Conservation (phyloP, 2,329 filamentous ascomycete genomes). For the Fusarium compactum region DNA sequence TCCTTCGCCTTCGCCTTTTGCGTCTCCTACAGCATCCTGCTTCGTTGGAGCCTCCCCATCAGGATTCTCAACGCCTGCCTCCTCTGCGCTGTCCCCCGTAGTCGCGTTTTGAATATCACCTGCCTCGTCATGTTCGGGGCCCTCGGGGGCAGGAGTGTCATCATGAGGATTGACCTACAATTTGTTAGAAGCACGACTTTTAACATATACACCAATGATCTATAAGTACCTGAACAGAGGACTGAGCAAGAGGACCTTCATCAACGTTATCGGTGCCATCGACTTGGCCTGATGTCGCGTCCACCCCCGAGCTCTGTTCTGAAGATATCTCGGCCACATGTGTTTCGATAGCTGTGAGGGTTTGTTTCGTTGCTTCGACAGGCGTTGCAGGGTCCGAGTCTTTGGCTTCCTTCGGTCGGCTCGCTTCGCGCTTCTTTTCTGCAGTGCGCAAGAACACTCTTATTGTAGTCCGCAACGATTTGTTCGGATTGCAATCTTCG, state of each 20-base stretch:
- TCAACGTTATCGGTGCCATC: slow-evolving; percentile 13
- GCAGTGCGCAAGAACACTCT: slow-evolving; percentile 91
- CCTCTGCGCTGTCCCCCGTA: slow-evolving; percentile 32
- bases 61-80: slow-evolving; percentile 33
- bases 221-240: slow-evolving; percentile 34
- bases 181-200: slow-evolving; percentile 2
- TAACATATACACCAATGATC: background rate
- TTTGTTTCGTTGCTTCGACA: slow-evolving; percentile 55
- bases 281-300: slow-evolving; percentile 14
- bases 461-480: slow-evolving; percentile 90
- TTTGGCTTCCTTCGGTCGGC: slow-evolving; percentile 63
- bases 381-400: slow-evolving; percentile 57
- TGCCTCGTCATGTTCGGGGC: slow-evolving; percentile 24
- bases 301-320: slow-evolving; percentile 23
- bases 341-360: slow-evolving; percentile 46
- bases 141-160: slow-evolving; percentile 1
- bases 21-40: slow-evolving; percentile 41
- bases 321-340: slow-evolving; percentile 36
- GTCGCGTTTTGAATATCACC: slow-evolving; percentile 26
- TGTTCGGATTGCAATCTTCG: slow-evolving; percentile 89
- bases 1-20: slow-evolving; percentile 41
- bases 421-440: slow-evolving; percentile 86
- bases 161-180: slow-evolving; percentile 12
- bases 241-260: slow-evolving; percentile 19
- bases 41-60: slow-evolving; percentile 37